Evolutionary conservation across 257 asterid genomes (phyloP), one percentile per base, ranked within the genome.

Genomic region (Jacaranda copaia): DNA sequence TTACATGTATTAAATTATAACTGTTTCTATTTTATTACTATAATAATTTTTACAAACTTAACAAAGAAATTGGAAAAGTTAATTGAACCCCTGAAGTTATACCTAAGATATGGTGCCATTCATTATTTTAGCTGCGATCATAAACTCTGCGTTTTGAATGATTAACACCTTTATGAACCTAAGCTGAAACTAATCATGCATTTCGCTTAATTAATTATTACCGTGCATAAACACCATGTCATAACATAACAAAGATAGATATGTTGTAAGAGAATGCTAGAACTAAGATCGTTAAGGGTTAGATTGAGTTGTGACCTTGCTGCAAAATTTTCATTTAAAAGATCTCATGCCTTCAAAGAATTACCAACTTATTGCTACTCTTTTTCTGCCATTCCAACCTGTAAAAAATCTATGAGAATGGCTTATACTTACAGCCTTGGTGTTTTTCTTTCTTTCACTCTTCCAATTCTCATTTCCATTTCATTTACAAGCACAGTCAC

Each of bases 111-210:
- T 10, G 10, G 51, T 8, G 51, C 51, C 51, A 45, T 45, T 45
- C 13, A 8, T 1, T 45, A 45, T 32, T 5, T 42, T 42, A 42
- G 6, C 8, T 42, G 6, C 61, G 9, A 56, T 19, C 64, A 59
- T 59, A 6, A 59, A 59, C 39, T 59, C 9, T 59, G 65, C 65
- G 25, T 11, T 59, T 59, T 4, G 40, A 4, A 49, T 49, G 15
- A 49, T 8, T 1, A 20, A 59, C 13, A 20, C 7, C 14, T 68
- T 51, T 7, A 11, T 72, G 72, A 49, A 77, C 69, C 81, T 69
- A 77, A 60, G 72, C 25, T 70, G 69, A 64, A 72, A 53, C 74
- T 51, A 70, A 78, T 18, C 51, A 53, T 64, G 5, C 32, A 25
- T 25, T 25, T 25, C 32, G 32, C 32, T 25, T 25, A 25, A 25